These are phyloP conservation scores for Gymnopus androsaceus DNA, from an alignment of 1,284 basidiomycete species.

Conservation along the genomic window DNA sequence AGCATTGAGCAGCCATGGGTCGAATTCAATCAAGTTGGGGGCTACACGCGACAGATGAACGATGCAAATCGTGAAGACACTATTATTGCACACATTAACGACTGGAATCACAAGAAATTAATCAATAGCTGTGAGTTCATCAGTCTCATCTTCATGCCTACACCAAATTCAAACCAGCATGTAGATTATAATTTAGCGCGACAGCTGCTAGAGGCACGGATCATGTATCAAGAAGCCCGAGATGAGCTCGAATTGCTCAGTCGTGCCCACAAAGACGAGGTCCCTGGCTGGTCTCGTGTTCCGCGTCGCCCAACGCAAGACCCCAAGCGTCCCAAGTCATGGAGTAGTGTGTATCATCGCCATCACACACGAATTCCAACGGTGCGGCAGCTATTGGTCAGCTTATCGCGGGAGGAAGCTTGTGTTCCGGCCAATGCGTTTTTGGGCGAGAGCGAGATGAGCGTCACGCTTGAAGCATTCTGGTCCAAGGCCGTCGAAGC, in stretches of 20 bases:
- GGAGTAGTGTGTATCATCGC: not conserved
- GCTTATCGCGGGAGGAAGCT: not conserved
- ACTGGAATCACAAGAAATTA: slow-evolving; percentile 9
- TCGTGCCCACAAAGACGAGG: not conserved
- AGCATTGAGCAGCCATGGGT: slow-evolving; percentile 5
- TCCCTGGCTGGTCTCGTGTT: not conserved
- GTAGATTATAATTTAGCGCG: not conserved
- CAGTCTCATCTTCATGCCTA: not conserved
- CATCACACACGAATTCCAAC: not conserved
- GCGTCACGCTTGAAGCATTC: not conserved
- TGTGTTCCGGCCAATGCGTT: not conserved
- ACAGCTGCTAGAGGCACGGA: not conserved
- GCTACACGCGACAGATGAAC: slow-evolving; percentile 12
- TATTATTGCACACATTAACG: slow-evolving; percentile 6
- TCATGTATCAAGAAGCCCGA: not conserved
- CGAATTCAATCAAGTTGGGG: slow-evolving; percentile 6
- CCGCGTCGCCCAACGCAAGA: not conserved
- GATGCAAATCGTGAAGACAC: slow-evolving; percentile 15
- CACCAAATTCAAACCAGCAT: not conserved
- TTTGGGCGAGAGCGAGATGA: not conserved
- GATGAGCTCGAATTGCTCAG: not conserved
- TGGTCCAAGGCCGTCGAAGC: not conserved
- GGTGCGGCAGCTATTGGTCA: not conserved
- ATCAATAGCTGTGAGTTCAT: slow-evolving; percentile 2
- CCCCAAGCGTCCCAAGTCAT: not conserved